A percentile compares a stretch with the other conserved stretches of the same genome.
Evolutionary conservation across 805 yeast species (phyloP).

Genomic region (Lipomyces sp.): DNA sequence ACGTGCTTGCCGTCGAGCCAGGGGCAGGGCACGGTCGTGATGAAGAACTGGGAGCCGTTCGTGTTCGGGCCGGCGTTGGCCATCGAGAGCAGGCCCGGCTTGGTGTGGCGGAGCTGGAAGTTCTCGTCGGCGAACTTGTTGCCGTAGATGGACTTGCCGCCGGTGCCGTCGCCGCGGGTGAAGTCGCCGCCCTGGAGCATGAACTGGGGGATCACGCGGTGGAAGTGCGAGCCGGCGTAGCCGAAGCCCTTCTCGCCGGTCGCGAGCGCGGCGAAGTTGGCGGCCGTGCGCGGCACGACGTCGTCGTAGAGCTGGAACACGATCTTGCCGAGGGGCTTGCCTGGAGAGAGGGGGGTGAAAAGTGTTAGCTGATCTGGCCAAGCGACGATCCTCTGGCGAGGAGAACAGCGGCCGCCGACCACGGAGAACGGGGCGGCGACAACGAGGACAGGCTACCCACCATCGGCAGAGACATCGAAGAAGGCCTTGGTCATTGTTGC

Average conservation of each 20-base stretch:
- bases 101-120: conserved; percentile 57
- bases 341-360: conserved; percentile 28
- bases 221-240: conserved; percentile 73
- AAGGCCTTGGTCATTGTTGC: conserved; percentile 61
- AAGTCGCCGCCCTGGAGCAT: conserved; percentile 97
- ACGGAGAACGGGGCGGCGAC: not conserved
- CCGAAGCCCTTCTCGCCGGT: conserved; percentile 82
- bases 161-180: conserved; percentile 83
- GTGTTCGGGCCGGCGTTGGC: conserved; percentile 68
- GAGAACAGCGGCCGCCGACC: not conserved
- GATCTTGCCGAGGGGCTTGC: conserved; percentile 74
- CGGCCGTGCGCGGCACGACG: conserved; percentile 80
- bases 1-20: conserved; percentile 96
- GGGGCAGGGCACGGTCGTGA: conserved; percentile 82
- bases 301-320: conserved; percentile 86
- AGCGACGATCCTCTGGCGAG: not conserved
- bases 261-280: conserved; percentile 82
- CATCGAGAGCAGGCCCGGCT: conserved; percentile 66
- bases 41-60: conserved; percentile 90
- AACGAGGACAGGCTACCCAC: conserved; percentile 33
- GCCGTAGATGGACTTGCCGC: conserved; percentile 85
- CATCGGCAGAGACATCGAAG: conserved; percentile 80
- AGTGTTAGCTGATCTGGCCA: not conserved
- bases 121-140: conserved; percentile 72
- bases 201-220: conserved; percentile 71